Percentiles rank a stretch among this genome's conserved stretches.
phyloP scores from a whole-genome alignment of 1,139 yeast species.

The Magnusiomyces ingens region DNA sequence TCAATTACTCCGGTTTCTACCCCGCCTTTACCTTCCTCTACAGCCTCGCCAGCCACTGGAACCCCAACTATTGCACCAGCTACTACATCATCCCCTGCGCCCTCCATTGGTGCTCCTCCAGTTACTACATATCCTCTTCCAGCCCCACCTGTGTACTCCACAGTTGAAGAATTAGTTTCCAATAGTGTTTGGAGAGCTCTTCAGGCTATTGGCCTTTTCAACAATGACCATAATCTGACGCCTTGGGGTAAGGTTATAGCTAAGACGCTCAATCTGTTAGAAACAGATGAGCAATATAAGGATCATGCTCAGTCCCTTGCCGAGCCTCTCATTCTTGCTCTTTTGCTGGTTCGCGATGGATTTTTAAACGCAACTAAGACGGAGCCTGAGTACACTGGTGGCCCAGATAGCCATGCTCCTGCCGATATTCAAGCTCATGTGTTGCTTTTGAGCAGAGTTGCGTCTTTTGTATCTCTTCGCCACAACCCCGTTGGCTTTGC shows the following conservation, averaged over 20 bases:
- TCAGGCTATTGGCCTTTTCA: slow-evolving; percentile 50
- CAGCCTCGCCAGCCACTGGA: not conserved
- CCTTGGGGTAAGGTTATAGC: slow-evolving; percentile 53
- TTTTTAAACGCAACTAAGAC: slow-evolving; percentile 17
- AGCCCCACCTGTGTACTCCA: slow-evolving; percentile 2
- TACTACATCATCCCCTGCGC: slow-evolving; percentile 1
- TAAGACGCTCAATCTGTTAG: slow-evolving; percentile 20
- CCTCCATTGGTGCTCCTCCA: slow-evolving; percentile 2
- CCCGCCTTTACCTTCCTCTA: not conserved
- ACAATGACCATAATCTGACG: slow-evolving; percentile 39
- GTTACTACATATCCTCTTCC: slow-evolving; percentile 1
- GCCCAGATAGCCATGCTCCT: slow-evolving; percentile 29
- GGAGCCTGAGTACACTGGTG: slow-evolving; percentile 29
- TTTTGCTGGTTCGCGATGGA: slow-evolving; percentile 28
- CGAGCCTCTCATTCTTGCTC: slow-evolving; percentile 25
- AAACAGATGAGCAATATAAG: slow-evolving; percentile 10
- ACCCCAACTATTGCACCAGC: not conserved
- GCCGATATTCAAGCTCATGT: slow-evolving; percentile 36
- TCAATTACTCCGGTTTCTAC: not conserved
- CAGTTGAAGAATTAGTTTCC: slow-evolving; percentile 8
- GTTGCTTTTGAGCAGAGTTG: slow-evolving; percentile 50
- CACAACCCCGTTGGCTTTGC: slow-evolving; percentile 54
- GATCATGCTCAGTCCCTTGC: slow-evolving; percentile 28
- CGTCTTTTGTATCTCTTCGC: slow-evolving; percentile 48
- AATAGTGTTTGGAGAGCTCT: slow-evolving; percentile 57